These are phyloP conservation scores for Lecanosticta acicola DNA, from an alignment of 2,329 filamentous ascomycete species.

Conservation along the genomic window DNA sequence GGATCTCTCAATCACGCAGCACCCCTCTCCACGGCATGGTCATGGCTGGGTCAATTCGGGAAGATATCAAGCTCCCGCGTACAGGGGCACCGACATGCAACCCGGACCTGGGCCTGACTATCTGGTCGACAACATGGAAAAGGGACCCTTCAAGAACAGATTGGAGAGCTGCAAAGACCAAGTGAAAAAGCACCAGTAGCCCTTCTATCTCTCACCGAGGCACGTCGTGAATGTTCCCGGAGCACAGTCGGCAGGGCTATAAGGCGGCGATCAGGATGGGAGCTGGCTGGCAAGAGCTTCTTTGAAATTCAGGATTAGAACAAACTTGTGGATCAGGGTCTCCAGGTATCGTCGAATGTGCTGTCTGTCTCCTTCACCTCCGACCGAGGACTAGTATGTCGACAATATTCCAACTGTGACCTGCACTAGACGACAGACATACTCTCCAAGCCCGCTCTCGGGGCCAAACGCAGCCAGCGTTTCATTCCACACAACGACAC, in stretches of 20 bases:
- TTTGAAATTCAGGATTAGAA: neutral
- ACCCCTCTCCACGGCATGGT: neutral
- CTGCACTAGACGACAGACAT: conserved; percentile 66
- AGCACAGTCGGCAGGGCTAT: conserved; percentile 56
- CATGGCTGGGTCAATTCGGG: neutral
- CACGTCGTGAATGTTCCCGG: conserved; percentile 58
- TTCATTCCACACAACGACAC: conserved; percentile 46
- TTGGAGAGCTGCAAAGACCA: conserved; percentile 55
- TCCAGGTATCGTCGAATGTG: conserved; percentile 55
- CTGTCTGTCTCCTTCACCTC: conserved; percentile 64
- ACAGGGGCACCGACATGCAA: conserved; percentile 39
- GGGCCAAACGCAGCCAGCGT: conserved; percentile 57
- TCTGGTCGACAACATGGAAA: conserved; percentile 58
- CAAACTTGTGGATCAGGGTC: neutral
- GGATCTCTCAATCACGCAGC: no score
- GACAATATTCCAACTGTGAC: conserved; percentile 61
- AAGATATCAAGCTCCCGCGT: neutral
- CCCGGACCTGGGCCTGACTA: conserved; percentile 61
- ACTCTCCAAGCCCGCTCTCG: conserved; percentile 55
- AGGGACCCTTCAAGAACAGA: conserved; percentile 54
- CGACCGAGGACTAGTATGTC: conserved; percentile 61
- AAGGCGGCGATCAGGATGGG: conserved; percentile 62
- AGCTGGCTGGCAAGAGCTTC: conserved; percentile 45
- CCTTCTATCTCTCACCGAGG: conserved; percentile 60
- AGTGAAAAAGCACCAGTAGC: conserved; percentile 45